Conservation (phyloP, 2,329 filamentous ascomycete species). For the Monosporascus sp. region DNA sequence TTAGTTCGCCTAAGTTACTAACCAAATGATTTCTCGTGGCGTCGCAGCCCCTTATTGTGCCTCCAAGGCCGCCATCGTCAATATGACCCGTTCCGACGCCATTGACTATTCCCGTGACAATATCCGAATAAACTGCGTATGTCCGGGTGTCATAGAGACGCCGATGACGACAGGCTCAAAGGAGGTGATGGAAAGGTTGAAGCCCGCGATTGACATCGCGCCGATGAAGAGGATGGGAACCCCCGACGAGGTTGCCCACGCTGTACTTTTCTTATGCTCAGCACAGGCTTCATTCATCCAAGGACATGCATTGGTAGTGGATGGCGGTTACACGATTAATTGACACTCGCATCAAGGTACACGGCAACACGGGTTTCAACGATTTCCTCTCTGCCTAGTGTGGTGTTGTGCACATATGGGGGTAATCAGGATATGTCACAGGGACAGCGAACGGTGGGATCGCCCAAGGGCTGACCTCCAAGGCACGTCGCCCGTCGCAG, state of each 20-base stretch:
- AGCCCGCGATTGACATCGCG: slow-evolving; percentile 38
- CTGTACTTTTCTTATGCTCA: slow-evolving; percentile 44
- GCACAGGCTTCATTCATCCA: slow-evolving; percentile 45
- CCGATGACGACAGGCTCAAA: slow-evolving; percentile 38
- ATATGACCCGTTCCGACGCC: slow-evolving; percentile 51
- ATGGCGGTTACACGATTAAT: slow-evolving; percentile 48
- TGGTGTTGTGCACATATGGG: too few relatives aligned
- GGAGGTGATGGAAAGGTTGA: slow-evolving; percentile 34
- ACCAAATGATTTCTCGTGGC: too few relatives aligned
- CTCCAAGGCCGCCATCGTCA: slow-evolving; percentile 54
- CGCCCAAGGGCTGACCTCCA: background rate
- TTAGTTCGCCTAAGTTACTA: too few relatives aligned
- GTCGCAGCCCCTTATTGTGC: slow-evolving; percentile 48
- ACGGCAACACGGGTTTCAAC: background rate
- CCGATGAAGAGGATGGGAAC: slow-evolving; percentile 48
- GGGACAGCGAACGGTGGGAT: background rate
- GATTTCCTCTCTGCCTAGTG: background rate
- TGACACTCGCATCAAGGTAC: slow-evolving; percentile 10
- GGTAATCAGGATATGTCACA: background rate
- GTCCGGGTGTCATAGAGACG: slow-evolving; percentile 40
- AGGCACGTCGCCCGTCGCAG: too few relatives aligned
- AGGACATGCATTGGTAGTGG: slow-evolving; percentile 46
- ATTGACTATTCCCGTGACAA: slow-evolving; percentile 47
- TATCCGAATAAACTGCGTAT: slow-evolving; percentile 34
- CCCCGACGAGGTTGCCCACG: slow-evolving; percentile 43